Percentiles rank a stretch among this genome's conserved stretches.
These are phyloP conservation scores for Epichloe coenophiala DNA, from an alignment of 2,329 filamentous ascomycete species.

Conservation along the genomic window DNA sequence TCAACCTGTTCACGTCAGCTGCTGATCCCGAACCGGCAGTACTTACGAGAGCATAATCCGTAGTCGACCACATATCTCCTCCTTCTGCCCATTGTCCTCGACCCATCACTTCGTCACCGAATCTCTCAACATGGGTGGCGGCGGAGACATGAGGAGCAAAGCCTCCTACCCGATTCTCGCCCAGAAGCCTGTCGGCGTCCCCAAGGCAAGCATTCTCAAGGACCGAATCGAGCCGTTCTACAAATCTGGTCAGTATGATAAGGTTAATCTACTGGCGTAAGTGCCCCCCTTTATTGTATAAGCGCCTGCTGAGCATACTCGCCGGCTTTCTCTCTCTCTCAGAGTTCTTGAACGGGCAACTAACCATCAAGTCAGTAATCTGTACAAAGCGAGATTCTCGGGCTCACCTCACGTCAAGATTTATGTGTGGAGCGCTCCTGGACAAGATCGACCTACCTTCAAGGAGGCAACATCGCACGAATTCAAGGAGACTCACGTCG, in stretches of 20 bases:
- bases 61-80: slow-evolving; percentile 11
- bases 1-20: slow-evolving; percentile 9
- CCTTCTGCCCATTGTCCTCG: slow-evolving; percentile 13
- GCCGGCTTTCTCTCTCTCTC: neutral
- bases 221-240: slow-evolving; percentile 75
- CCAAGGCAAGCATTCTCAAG: slow-evolving; percentile 75
- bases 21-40: slow-evolving; percentile 11
- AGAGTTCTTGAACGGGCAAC: neutral
- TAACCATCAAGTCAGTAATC: slow-evolving; percentile 15
- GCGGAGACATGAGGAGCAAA: slow-evolving; percentile 28
- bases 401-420: slow-evolving; percentile 71
- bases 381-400: slow-evolving; percentile 31
- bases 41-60: slow-evolving; percentile 9
- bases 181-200: slow-evolving; percentile 51
- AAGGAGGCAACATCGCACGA: slow-evolving; percentile 63
- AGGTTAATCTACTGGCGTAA: slow-evolving; percentile 59
- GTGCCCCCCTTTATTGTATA: slow-evolving; percentile 14
- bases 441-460: slow-evolving; percentile 70
- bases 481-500: slow-evolving; percentile 62
- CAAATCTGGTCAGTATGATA: slow-evolving; percentile 61
- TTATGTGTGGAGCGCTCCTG: slow-evolving; percentile 71
- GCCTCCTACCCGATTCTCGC: slow-evolving; percentile 40
- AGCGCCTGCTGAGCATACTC: neutral
- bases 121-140: slow-evolving; percentile 36
- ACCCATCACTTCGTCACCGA: slow-evolving; percentile 10